Evolutionary conservation across 2,329 filamentous ascomycete species (phyloP).

Genomic region (Albophoma yamanashiensis): DNA sequence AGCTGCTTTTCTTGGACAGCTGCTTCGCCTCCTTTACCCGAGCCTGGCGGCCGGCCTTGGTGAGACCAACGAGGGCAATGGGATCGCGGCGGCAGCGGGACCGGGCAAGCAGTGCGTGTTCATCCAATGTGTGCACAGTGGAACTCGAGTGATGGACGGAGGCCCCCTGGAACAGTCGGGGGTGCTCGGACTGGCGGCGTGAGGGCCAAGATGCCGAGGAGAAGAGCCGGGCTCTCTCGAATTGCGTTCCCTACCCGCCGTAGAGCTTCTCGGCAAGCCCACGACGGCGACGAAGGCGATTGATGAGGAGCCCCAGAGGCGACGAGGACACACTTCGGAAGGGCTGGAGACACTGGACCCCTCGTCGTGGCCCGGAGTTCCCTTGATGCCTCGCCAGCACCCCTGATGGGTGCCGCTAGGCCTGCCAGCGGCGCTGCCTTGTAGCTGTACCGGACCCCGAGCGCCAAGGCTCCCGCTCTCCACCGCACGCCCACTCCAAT

Average conservation of each 20-base stretch:
- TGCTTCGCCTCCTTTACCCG: not conserved
- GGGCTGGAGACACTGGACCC: not conserved
- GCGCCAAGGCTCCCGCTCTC: not conserved
- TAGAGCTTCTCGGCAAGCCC: not conserved
- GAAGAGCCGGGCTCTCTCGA: not conserved
- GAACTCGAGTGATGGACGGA: not conserved
- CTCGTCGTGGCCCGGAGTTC: not conserved
- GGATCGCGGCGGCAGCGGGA: not conserved
- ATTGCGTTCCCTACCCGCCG: not conserved
- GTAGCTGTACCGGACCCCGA: not conserved
- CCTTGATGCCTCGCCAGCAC: not conserved
- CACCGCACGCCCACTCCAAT: not conserved
- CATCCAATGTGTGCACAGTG: not conserved
- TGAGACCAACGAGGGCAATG: not conserved
- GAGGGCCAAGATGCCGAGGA: not conserved
- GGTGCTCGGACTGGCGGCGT: not conserved
- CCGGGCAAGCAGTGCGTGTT: not conserved
- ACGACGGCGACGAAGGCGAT: not conserved
- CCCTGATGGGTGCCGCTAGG: not conserved
- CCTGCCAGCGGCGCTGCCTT: not conserved
- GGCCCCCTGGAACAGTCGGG: not conserved
- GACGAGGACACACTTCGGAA: not conserved
- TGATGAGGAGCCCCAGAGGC: not conserved
- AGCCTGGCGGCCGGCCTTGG: not conserved
- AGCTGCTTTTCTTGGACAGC: not conserved